These are phyloP conservation scores for Paecilomyces variotii DNA, from an alignment of 2,329 filamentous ascomycete genomes.

Conservation along the genomic window DNA sequence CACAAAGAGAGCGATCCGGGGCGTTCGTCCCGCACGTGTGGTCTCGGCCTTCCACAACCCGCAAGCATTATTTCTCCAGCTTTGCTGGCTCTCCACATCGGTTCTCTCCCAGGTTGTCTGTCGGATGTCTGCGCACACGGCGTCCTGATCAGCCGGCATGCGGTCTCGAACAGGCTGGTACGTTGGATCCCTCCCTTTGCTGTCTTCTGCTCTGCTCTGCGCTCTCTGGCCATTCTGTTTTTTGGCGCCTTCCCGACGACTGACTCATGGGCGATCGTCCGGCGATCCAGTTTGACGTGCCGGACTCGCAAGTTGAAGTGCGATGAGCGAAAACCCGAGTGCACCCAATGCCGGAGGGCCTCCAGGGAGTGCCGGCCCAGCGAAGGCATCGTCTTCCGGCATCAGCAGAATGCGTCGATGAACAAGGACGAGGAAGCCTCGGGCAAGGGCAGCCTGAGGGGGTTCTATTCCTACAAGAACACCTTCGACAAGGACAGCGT, in stretches of 20 bases:
- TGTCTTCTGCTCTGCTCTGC: background rate
- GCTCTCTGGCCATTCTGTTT: background rate
- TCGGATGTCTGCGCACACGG: conserved; percentile 4
- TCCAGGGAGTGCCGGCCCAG: conserved; percentile 53
- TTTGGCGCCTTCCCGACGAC: background rate
- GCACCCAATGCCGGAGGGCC: conserved; percentile 54
- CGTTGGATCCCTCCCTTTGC: conserved; percentile 9
- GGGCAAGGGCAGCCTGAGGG: conserved; percentile 42
- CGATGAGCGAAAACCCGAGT: conserved; percentile 54
- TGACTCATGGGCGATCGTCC: background rate
- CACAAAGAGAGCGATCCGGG: background rate
- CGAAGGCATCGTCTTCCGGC: conserved; percentile 57
- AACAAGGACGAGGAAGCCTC: conserved; percentile 43
- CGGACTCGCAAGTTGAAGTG: conserved; percentile 58
- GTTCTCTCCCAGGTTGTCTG: background rate
- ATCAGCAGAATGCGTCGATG: conserved; percentile 64
- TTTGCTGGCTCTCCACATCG: background rate
- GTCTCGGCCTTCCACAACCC: background rate
- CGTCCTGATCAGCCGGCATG: conserved; percentile 21
- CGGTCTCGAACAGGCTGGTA: conserved; percentile 38
- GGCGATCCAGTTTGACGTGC: conserved; percentile 42
- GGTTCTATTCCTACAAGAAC: conserved; percentile 60
- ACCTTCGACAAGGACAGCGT: conserved; percentile 53
- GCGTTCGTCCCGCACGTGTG: background rate
- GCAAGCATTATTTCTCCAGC: background rate